phyloP scores from a whole-genome alignment of 2,329 filamentous ascomycete genomes.

The Dactylellina parvicollis region DNA sequence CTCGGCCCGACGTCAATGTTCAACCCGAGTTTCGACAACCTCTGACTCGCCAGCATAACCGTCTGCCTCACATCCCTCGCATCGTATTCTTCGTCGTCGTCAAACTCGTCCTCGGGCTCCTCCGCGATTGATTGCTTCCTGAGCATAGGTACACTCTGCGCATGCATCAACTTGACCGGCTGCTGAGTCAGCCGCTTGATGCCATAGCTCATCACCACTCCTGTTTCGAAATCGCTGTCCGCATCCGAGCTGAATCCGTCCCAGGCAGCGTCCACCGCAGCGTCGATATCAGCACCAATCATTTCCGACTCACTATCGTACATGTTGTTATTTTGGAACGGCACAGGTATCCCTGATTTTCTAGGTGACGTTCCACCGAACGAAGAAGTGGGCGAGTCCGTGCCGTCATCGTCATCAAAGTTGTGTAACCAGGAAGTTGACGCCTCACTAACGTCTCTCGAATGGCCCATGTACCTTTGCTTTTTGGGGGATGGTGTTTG shows the following conservation, averaged over 20 bases:
- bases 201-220: slow-evolving; percentile 62
- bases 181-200: slow-evolving; percentile 43
- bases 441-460: slow-evolving; percentile 71
- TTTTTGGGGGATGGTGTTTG: slow-evolving; percentile 51
- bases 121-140: slow-evolving; percentile 60
- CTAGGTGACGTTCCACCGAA: slow-evolving; percentile 63
- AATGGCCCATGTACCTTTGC: slow-evolving; percentile 55
- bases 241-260: slow-evolving; percentile 72
- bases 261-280: slow-evolving; percentile 94
- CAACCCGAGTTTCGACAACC: slow-evolving; percentile 43
- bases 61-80: slow-evolving; percentile 38
- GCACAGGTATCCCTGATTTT: slow-evolving; percentile 54
- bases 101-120: slow-evolving; percentile 60
- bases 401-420: slow-evolving; percentile 87
- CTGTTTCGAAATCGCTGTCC: slow-evolving; percentile 62
- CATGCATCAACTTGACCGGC: slow-evolving; percentile 48
- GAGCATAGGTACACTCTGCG: slow-evolving; percentile 55
- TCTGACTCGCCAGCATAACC: slow-evolving; percentile 46
- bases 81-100: slow-evolving; percentile 31
- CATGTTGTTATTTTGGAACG: slow-evolving; percentile 50
- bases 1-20: slow-evolving; percentile 52
- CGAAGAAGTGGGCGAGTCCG: slow-evolving; percentile 80
- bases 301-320: slow-evolving; percentile 55
- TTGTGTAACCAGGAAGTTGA: slow-evolving; percentile 94
- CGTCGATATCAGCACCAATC: slow-evolving; percentile 84